Conservation (phyloP, 306 rosid species). For the Quercus berberidifolia region DNA sequence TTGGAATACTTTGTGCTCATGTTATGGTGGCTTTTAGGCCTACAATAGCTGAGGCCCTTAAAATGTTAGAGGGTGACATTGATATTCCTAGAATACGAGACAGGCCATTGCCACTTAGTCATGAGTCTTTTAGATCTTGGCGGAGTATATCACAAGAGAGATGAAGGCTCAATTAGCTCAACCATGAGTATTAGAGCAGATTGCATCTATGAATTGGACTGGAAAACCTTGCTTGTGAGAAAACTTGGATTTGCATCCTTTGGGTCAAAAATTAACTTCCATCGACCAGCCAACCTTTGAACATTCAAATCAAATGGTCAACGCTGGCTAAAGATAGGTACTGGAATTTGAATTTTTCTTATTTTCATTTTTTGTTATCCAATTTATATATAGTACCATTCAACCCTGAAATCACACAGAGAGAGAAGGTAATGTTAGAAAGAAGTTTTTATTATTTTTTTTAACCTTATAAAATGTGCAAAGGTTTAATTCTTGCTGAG, state of each 20-base stretch:
- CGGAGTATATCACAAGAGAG: constrained; percentile 26
- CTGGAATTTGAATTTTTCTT: neutral
- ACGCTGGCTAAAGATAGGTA: neutral
- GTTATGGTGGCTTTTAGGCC: constrained; percentile 89
- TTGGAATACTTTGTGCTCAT: constrained; percentile 87
- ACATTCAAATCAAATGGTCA: neutral
- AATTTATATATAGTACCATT: neutral
- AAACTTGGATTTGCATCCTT: neutral
- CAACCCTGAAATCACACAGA: neutral
- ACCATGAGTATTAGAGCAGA: neutral
- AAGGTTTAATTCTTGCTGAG: neutral
- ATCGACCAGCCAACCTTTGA: neutral
- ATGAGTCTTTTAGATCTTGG: constrained; percentile 52
- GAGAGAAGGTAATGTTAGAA: neutral
- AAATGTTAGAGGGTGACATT: constrained; percentile 84
- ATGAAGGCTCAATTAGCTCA: constrained; percentile 24
- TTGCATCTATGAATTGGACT: neutral
- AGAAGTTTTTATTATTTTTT: neutral
- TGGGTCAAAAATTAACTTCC: neutral
- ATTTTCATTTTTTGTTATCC: neutral
- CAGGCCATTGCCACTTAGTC: constrained; percentile 71
- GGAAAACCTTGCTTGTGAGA: neutral
- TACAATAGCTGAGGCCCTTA: constrained; percentile 68
- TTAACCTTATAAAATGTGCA: neutral
- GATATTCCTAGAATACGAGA: constrained; percentile 72